Percentiles rank a stretch among this genome's conserved stretches.
phyloP scores from a whole-genome alignment of 306 rosid species.

The Trichosanthes truncata region DNA sequence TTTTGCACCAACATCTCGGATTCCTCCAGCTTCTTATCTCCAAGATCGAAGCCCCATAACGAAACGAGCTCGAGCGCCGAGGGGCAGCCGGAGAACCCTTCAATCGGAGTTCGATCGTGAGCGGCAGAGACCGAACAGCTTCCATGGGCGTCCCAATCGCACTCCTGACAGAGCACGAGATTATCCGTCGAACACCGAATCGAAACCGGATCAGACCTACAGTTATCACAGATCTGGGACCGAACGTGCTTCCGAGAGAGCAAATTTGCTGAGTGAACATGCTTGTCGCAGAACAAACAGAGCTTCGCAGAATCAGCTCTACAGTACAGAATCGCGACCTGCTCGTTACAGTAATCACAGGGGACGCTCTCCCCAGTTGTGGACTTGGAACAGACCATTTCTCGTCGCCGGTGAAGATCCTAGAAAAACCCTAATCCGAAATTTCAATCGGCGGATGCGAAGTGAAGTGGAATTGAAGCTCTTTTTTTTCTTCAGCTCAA shows the following conservation, averaged over 20 bases:
- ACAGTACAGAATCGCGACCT: constrained; percentile 46
- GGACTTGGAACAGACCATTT: constrained; percentile 36
- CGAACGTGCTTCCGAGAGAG: constrained; percentile 53
- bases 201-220: constrained; percentile 39
- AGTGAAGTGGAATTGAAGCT: neutral
- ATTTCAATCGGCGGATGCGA: neutral
- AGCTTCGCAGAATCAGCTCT: constrained; percentile 68
- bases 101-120: constrained; percentile 31
- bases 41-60: constrained; percentile 39
- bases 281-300: constrained; percentile 57
- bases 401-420: neutral
- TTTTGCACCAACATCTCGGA: constrained; percentile 6
- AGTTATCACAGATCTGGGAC: constrained; percentile 61
- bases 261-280: constrained; percentile 53
- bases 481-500: neutral
- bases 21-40: constrained; percentile 12
- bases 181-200: constrained; percentile 52
- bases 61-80: constrained; percentile 42
- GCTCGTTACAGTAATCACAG: constrained; percentile 52
- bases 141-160: constrained; percentile 55
- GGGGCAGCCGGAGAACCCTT: constrained; percentile 56
- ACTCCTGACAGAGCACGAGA: constrained; percentile 49
- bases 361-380: constrained; percentile 16
- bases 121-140: constrained; percentile 30
- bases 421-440: constrained; percentile 7